phyloP scores from a whole-genome alignment of 225 moss, liverwort and hornwort genomes.

The Bryum argenteum region DNA sequence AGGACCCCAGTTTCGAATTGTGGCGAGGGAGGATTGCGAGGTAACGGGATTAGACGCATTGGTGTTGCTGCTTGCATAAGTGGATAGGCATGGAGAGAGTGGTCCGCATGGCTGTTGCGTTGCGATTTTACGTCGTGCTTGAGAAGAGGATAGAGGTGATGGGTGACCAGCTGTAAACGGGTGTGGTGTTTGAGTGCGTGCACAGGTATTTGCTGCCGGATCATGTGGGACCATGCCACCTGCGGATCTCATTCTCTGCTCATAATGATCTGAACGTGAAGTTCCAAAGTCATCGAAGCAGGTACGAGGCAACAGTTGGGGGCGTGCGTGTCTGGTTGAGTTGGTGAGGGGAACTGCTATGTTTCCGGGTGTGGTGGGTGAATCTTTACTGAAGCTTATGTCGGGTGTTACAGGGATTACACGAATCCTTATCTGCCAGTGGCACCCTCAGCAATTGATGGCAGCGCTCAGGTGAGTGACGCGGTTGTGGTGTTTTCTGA shows the following conservation, averaged over 20 bases:
- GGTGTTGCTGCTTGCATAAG: not conserved
- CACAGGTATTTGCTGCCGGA: constrained; percentile 91
- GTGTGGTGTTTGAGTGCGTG: not conserved
- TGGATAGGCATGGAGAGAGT: not conserved
- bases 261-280: constrained; percentile 99
- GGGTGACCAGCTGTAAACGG: not conserved
- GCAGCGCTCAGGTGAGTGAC: constrained; percentile 80
- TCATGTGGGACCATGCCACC: constrained; percentile 90
- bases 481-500: not conserved
- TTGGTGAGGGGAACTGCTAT: not conserved
- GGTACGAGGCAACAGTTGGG: constrained; percentile 43
- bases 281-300: constrained; percentile 99
- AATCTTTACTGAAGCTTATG: not conserved
- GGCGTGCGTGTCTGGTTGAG: not conserved
- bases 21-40: not conserved
- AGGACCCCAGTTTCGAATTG: not conserved
- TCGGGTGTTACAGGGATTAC: constrained; percentile 70
- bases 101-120: not conserved
- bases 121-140: not conserved
- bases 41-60: not conserved
- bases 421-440: constrained; percentile 97
- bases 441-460: constrained; percentile 97
- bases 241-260: constrained; percentile 97
- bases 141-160: not conserved
- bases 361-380: not conserved